These are phyloP conservation scores for Hamigera avellanea DNA, from an alignment of 495 filamentous ascomycete species.

Conservation along the genomic window DNA sequence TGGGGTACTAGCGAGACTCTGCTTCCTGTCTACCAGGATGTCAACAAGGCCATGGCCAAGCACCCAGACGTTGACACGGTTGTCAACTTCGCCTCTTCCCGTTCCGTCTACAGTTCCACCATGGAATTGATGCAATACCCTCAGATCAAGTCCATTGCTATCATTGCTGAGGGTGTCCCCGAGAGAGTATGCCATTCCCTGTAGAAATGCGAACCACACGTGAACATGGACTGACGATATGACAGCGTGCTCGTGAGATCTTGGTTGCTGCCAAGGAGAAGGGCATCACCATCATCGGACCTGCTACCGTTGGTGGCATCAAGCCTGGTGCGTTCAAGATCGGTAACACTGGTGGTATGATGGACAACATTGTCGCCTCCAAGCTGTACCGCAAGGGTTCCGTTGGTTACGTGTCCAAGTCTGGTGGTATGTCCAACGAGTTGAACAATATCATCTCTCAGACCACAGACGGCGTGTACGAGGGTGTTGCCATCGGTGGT, in stretches of 20 bases:
- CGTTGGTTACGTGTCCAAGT: constrained; percentile 98
- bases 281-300: constrained; percentile 97
- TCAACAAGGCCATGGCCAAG: constrained; percentile 89
- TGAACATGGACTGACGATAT: constrained; percentile 10
- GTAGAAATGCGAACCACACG: constrained; percentile 1
- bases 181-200: constrained; percentile 57
- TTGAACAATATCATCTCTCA: constrained; percentile 98
- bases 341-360: constrained; percentile 99
- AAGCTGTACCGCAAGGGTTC: constrained; percentile 99
- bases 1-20: constrained; percentile 99
- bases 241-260: constrained; percentile 89
- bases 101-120: constrained; percentile 93
- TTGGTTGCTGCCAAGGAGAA: constrained; percentile 91
- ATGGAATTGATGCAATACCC: constrained; percentile 97
- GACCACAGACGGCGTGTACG: constrained; percentile 93
- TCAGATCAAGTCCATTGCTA: constrained; percentile 95
- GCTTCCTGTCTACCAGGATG: constrained; percentile 94
- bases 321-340: constrained; percentile 99
- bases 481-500: constrained; percentile 98
- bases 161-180: constrained; percentile 98
- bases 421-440: constrained; percentile 99
- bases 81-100: constrained; percentile 98
- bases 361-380: constrained; percentile 99
- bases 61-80: constrained; percentile 94
- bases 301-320: constrained; percentile 97